Base-by-base conservation (phyloP, 768 basidiomycete species). In the Neoboletus brunneissimus region DNA sequence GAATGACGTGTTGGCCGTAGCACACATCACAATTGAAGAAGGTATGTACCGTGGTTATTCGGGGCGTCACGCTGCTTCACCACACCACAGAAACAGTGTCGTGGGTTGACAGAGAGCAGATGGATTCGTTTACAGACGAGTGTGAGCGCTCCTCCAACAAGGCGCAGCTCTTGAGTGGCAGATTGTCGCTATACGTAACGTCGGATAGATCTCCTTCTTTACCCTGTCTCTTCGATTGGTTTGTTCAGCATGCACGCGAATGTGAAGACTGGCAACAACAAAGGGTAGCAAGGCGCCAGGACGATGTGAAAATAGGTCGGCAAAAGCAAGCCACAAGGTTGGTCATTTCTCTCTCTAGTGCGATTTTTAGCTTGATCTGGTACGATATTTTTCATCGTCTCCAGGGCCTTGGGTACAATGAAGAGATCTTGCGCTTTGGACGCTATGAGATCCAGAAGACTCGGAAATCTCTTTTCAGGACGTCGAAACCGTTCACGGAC, bases 61-160 rank as follows among this genome's bases (percentile, higher is more conserved):
- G 18, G 38, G 2, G 0, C 15, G n/a, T 15, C 16, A 34, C 11
- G 12, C 4, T 42, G 3, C 25, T 41, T 4, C 9, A 46, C n/a
- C 32, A n/a, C 20, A 11, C 42, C 16, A 4, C 23, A 63, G 57
- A 34, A 23, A 10, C 13, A 5, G 29, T 22, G 7, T 3, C 13
- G 2, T 60, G 52, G 34, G 38, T 56, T 20, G 62, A 64, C 37
- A 54, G 9, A 16, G 50, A 50, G 15, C 62, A 64, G 41, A 22
- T 64, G 55, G 40, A 53, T 4, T 43, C 16, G 6, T 64, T 64
- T 4, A 52, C 57, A 42, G 5, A 37, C 7, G 50, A 57, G 16
- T 57, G 64, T 22, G 4, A 34, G 1, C 40, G 11, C 15, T 37
- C 53, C 18, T 12, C 40, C 9, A 23, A 60, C n/a, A 56, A 57